These are phyloP conservation scores for Solanum infundibuliforme DNA, from an alignment of 257 asterid genomes.

Conservation along the genomic window DNA sequence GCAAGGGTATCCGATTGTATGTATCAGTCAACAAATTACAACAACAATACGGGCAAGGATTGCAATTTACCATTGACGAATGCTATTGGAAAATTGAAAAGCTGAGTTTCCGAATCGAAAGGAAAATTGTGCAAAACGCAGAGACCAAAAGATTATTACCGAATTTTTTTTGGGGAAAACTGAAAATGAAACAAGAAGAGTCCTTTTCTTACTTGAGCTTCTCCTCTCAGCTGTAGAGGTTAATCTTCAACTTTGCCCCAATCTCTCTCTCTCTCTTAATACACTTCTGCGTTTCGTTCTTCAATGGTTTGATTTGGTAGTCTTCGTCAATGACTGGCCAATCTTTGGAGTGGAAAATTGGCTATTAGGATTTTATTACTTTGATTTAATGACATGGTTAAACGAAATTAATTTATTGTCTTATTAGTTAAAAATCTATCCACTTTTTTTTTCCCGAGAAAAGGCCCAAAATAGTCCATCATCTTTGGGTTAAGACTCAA, in stretches of 20 bases:
- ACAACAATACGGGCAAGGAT: neutral
- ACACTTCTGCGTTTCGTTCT: neutral
- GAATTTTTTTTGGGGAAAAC: neutral
- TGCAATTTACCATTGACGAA: neutral
- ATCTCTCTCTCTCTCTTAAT: neutral
- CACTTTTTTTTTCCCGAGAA: neutral
- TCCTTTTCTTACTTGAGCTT: neutral
- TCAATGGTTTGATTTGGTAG: neutral
- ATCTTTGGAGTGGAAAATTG: neutral
- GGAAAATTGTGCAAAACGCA: neutral
- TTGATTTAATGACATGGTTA: neutral
- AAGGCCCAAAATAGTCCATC: too few relatives aligned
- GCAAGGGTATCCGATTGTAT: neutral
- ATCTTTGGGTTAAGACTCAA: too few relatives aligned
- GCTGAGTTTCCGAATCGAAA: neutral
- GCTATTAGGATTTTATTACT: neutral
- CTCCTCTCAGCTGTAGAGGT: neutral
- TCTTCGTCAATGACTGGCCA: neutral
- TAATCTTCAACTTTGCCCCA: neutral
- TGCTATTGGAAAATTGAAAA: neutral
- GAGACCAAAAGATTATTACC: neutral
- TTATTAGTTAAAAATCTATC: neutral
- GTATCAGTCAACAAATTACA: neutral
- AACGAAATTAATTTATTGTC: neutral
- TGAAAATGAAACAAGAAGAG: neutral